Evolutionary conservation across 208 protist genomes (phyloP).

Genomic region (Crithidia expoeki): DNA sequence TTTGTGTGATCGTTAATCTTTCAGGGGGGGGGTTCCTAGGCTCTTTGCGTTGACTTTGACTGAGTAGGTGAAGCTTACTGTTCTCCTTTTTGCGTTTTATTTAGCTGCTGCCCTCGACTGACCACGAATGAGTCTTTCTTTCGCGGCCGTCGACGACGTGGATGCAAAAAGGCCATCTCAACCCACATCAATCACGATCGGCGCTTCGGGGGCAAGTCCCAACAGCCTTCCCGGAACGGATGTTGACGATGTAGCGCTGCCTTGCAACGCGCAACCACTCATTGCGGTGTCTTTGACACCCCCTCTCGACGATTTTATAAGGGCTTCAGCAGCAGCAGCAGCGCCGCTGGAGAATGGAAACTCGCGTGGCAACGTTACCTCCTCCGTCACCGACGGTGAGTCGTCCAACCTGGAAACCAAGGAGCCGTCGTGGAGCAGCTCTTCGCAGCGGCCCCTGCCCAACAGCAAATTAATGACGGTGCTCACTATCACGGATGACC

Average conservation of each 20-base stretch:
- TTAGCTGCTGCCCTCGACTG: no score
- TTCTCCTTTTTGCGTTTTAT: no score
- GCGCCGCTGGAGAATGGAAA: neutral
- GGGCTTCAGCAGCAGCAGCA: constrained; percentile 1
- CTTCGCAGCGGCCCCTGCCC: neutral
- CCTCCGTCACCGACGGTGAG: neutral
- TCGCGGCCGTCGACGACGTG: neutral
- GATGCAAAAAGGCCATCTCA: neutral
- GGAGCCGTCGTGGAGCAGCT: neutral
- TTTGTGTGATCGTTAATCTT: no score
- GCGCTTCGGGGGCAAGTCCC: neutral
- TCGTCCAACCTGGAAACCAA: neutral
- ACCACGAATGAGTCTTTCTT: constrained; percentile 7
- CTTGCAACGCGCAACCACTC: neutral
- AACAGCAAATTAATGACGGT: neutral
- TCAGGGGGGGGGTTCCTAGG: no score
- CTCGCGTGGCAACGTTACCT: neutral
- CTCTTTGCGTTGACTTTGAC: no score
- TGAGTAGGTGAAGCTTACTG: no score
- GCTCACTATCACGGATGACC: neutral
- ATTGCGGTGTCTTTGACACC: neutral
- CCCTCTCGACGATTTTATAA: neutral
- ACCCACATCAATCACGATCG: neutral
- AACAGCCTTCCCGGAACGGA: neutral
- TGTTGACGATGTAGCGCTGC: neutral